A percentile compares a stretch with the other conserved stretches of the same genome.
Conservation (phyloP, 2,329 filamentous ascomycete species). For the Exophiala spinifera region DNA sequence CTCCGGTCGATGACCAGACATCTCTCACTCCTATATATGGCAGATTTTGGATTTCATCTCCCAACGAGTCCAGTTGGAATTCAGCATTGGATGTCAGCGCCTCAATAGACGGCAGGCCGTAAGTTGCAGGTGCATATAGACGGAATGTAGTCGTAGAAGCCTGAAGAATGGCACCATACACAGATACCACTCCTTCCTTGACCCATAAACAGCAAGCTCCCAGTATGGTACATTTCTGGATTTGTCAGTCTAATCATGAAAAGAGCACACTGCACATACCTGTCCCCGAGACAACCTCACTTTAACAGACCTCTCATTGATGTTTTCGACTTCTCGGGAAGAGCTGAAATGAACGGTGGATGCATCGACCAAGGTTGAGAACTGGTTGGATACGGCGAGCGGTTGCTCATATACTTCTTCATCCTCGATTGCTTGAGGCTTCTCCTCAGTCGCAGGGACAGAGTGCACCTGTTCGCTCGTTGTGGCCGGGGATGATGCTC, state of each 20-base stretch:
- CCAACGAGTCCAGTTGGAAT: conserved; percentile 18
- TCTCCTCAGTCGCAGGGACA: not conserved
- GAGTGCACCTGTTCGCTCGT: not conserved
- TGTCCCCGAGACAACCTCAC: conserved; percentile 24
- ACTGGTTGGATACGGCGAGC: conserved; percentile 17
- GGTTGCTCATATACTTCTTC: not conserved
- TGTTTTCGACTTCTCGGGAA: conserved; percentile 20
- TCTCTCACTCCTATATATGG: conserved; percentile 10
- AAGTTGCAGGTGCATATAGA: conserved; percentile 55
- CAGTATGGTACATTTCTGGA: conserved; percentile 42
- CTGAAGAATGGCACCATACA: conserved; percentile 58
- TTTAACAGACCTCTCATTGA: conserved; percentile 18
- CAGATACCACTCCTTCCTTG: conserved; percentile 52
- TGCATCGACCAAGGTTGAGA: conserved; percentile 21
- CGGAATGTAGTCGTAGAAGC: conserved; percentile 44
- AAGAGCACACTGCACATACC: conserved; percentile 8
- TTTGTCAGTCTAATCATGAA: conserved; percentile 1
- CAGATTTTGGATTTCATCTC: conserved; percentile 14
- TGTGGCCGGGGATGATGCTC: not conserved
- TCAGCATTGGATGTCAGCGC: conserved; percentile 20
- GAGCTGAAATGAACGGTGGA: conserved; percentile 23
- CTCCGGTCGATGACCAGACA: conserved; percentile 11
- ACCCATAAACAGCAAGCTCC: conserved; percentile 59
- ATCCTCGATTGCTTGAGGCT: not conserved
- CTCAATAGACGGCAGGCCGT: conserved; percentile 55